These are phyloP conservation scores for Diaporthe ampelina DNA, from an alignment of 2,329 filamentous ascomycete species.

Conservation along the genomic window DNA sequence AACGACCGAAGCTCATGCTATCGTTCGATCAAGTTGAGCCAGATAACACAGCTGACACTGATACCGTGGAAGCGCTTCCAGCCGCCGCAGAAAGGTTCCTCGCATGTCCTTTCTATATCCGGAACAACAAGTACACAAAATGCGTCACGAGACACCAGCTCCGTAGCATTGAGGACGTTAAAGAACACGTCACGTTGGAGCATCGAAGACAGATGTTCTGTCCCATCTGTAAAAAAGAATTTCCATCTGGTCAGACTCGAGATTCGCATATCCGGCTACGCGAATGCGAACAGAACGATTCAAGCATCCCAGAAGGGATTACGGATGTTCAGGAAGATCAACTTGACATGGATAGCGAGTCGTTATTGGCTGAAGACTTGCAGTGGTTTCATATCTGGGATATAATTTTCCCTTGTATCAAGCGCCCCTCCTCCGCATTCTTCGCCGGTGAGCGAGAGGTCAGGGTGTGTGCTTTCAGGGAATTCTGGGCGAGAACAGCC, in stretches of 20 bases:
- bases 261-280: constrained; percentile 9
- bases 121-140: neutral
- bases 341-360: neutral
- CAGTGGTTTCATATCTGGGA: constrained; percentile 19
- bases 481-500: neutral
- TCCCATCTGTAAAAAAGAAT: neutral
- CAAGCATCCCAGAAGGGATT: neutral
- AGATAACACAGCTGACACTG: neutral
- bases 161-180: neutral
- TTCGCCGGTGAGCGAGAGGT: neutral
- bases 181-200: neutral
- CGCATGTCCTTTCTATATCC: constrained; percentile 10
- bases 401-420: neutral
- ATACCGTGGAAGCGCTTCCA: neutral
- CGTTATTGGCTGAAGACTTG: neutral
- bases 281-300: neutral
- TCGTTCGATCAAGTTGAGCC: neutral
- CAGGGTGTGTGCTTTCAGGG: neutral
- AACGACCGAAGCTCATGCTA: neutral
- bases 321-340: neutral
- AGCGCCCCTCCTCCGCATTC: neutral
- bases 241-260: neutral
- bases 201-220: neutral
- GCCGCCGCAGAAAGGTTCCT: neutral
- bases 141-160: neutral